Conservation (phyloP, 257 asterid genomes). For the Solanum sejunctum region DNA sequence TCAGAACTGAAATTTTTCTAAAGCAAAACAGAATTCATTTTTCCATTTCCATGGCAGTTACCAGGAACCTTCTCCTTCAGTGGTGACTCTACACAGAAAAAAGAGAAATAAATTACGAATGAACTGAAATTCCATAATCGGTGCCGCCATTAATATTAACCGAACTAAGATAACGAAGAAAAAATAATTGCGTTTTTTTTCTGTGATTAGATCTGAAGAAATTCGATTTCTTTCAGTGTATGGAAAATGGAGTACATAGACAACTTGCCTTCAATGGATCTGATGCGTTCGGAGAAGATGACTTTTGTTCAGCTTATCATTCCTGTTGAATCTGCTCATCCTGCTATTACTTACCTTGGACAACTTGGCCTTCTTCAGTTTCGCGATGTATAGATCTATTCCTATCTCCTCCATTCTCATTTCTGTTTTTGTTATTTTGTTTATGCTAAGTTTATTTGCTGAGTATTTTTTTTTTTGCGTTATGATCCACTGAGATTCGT, state of each 20-base stretch:
- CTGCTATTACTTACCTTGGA: constrained; percentile 86
- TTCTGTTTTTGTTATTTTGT: not conserved
- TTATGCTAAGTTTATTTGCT: not conserved
- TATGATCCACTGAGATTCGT: not conserved
- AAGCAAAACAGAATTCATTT: not conserved
- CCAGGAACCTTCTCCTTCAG: not conserved
- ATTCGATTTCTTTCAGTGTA: constrained; percentile 9
- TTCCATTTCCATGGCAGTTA: not conserved
- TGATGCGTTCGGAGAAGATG: constrained; percentile 99
- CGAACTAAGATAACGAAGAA: not conserved
- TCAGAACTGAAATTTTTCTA: not conserved
- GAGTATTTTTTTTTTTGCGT: not conserved
- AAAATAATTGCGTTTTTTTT: not conserved
- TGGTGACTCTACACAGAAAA: not conserved
- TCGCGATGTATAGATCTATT: constrained; percentile 60
- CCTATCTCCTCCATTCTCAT: not conserved
- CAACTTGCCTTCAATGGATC: constrained; percentile 81
- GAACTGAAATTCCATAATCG: not conserved
- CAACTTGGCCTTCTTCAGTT: constrained; percentile 91
- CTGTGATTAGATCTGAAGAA: not conserved
- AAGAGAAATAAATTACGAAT: not conserved
- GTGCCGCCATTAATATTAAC: not conserved
- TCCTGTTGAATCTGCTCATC: constrained; percentile 95
- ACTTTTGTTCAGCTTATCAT: constrained; percentile 78
- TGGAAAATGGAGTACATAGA: constrained; percentile 65